These are phyloP conservation scores for Ricinus communis DNA, from an alignment of 345 rosid genomes.

Conservation along the genomic window DNA sequence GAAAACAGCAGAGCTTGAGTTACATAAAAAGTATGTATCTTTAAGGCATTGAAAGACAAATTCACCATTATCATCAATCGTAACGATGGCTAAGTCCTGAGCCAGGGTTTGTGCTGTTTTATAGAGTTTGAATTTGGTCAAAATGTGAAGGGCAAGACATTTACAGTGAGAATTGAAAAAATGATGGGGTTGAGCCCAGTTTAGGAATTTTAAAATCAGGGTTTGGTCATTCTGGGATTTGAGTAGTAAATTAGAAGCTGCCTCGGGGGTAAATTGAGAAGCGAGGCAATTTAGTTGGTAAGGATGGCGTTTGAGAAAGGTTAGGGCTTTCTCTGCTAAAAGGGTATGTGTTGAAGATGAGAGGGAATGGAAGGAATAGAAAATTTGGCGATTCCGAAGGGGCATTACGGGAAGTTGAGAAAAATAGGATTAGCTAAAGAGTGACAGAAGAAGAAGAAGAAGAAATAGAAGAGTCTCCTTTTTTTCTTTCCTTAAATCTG, in stretches of 20 bases:
- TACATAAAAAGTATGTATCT: slow-evolving; percentile 56
- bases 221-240: slow-evolving; percentile 59
- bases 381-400: slow-evolving; percentile 36
- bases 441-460: background rate
- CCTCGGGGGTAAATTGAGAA: slow-evolving; percentile 65
- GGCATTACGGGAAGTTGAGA: slow-evolving; percentile 37
- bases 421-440: background rate
- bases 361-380: slow-evolving; percentile 37
- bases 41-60: slow-evolving; percentile 58
- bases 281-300: slow-evolving; percentile 54
- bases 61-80: slow-evolving; percentile 42
- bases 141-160: slow-evolving; percentile 72
- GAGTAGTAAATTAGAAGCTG: slow-evolving; percentile 59
- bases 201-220: slow-evolving; percentile 55
- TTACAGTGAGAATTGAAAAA: slow-evolving; percentile 74
- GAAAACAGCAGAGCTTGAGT: slow-evolving; percentile 78
- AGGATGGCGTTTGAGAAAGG: slow-evolving; percentile 59
- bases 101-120: slow-evolving; percentile 70
- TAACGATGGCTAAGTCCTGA: slow-evolving; percentile 52
- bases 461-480: too few species aligned
- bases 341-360: slow-evolving; percentile 39
- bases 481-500: too few species aligned
- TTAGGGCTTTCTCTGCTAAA: slow-evolving; percentile 62
- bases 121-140: slow-evolving; percentile 81
- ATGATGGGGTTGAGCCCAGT: slow-evolving; percentile 60